phyloP scores from a whole-genome alignment of 768 basidiomycete genomes.

The Suillus subaureus region DNA sequence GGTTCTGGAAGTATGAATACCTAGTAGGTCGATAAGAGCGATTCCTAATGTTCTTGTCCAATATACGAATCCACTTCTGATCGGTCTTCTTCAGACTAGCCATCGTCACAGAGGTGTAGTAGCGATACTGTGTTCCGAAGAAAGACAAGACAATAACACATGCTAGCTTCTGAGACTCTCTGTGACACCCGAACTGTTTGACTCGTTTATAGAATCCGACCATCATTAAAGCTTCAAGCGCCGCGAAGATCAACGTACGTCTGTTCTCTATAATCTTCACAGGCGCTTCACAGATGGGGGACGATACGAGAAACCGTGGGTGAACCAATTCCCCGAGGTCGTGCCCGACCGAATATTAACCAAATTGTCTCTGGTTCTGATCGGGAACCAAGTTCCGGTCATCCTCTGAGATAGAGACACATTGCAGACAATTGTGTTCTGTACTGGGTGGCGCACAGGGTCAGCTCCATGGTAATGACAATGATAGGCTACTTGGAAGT shows the following conservation, averaged over 20 bases:
- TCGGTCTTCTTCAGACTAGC: slow-evolving; percentile 1
- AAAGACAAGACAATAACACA: neutral
- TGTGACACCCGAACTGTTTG: neutral
- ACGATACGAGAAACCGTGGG: slow-evolving; percentile 29
- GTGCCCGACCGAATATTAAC: slow-evolving; percentile 30
- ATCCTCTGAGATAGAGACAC: neutral
- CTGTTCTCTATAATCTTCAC: slow-evolving; percentile 11
- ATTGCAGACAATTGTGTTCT: neutral
- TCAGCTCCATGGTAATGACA: neutral
- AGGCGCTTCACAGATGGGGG: slow-evolving; percentile 26
- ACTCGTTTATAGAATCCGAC: neutral
- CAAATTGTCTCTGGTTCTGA: slow-evolving; percentile 30
- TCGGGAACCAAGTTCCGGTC: slow-evolving; percentile 18
- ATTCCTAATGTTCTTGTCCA: neutral
- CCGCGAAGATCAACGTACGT: neutral
- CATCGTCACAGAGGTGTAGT: neutral
- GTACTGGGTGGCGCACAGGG: neutral
- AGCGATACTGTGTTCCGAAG: neutral
- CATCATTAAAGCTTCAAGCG: neutral
- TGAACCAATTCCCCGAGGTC: slow-evolving; percentile 14
- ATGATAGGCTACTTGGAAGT: neutral
- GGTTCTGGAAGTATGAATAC: neutral
- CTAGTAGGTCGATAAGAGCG: slow-evolving; percentile 2
- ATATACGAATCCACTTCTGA: neutral
- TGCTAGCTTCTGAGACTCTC: neutral